Conservation (phyloP, 2,329 filamentous ascomycete species). For the Penicillium olsonii region DNA sequence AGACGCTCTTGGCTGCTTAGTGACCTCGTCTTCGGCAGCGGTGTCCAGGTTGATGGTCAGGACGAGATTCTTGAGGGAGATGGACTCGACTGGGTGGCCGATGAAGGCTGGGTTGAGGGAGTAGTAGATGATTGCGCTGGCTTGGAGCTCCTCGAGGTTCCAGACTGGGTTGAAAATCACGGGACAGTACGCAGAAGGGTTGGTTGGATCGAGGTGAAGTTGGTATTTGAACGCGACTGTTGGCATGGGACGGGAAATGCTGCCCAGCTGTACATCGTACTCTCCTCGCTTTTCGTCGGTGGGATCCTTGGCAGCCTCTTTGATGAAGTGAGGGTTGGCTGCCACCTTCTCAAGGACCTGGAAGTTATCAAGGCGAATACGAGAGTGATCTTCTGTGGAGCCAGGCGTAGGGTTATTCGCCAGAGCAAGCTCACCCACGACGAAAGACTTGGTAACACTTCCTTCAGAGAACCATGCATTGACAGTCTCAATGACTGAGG, state of each 20-base stretch:
- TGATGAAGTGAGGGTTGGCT: conserved; percentile 88
- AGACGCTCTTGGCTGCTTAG: conserved; percentile 48
- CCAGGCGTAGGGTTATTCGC: conserved; percentile 63
- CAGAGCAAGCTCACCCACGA: conserved; percentile 87
- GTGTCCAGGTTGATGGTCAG: conserved; percentile 57
- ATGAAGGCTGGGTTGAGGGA: conserved; percentile 72
- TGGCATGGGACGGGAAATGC: conserved; percentile 64
- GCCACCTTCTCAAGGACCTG: conserved; percentile 85
- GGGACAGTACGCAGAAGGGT: conserved; percentile 64
- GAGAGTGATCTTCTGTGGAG: conserved; percentile 54
- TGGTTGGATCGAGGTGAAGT: conserved; percentile 68
- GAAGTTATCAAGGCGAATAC: conserved; percentile 85
- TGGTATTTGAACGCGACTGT: conserved; percentile 91
- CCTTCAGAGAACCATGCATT: conserved; percentile 80
- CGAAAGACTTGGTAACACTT: conserved; percentile 67
- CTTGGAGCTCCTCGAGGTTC: conserved; percentile 81
- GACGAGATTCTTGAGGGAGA: conserved; percentile 75
- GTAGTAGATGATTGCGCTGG: conserved; percentile 84
- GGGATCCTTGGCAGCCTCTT: conserved; percentile 51
- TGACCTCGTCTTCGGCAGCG: conserved; percentile 40
- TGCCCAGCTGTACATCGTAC: conserved; percentile 73
- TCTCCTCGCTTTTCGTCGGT: conserved; percentile 69
- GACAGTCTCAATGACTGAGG: conserved; percentile 90
- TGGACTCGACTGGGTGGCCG: conserved; percentile 46
- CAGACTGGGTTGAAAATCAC: conserved; percentile 73